A percentile compares a stretch with the other conserved stretches of the same genome.
phyloP scores from a whole-genome alignment of 768 basidiomycete species.

The Clitopilus hobsonii region DNA sequence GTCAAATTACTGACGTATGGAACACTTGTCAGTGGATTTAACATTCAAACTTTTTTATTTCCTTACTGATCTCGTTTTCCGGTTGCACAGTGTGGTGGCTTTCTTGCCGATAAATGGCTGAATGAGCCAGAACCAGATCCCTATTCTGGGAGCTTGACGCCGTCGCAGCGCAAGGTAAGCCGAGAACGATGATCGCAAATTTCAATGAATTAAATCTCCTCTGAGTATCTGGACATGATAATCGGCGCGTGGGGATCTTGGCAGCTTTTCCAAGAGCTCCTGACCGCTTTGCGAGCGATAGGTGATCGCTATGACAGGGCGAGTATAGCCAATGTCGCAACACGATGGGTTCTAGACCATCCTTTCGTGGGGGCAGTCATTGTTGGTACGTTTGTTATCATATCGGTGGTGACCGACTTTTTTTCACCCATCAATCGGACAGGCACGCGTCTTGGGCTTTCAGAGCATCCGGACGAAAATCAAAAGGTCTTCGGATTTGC shows the following conservation, averaged over 20 bases:
- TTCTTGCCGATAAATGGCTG: constrained; percentile 76
- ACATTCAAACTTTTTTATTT: background rate
- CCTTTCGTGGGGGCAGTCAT: constrained; percentile 73
- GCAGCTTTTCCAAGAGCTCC: constrained; percentile 66
- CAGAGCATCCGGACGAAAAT: constrained; percentile 73
- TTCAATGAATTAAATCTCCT: constrained; percentile 3
- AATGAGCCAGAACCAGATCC: constrained; percentile 62
- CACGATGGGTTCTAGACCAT: constrained; percentile 81
- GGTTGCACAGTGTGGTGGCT: constrained; percentile 69
- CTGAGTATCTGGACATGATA: constrained; percentile 83
- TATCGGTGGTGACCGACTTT: background rate
- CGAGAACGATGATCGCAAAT: constrained; percentile 5
- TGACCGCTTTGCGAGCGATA: constrained; percentile 54
- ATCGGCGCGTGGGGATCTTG: constrained; percentile 75
- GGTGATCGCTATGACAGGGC: constrained; percentile 61
- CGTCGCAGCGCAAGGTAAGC: constrained; percentile 76
- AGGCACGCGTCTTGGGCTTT: constrained; percentile 74
- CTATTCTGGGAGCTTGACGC: constrained; percentile 64
- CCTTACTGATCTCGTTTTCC: constrained; percentile 5
- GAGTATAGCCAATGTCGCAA: constrained; percentile 76
- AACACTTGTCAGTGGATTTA: constrained; percentile 51
- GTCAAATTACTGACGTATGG: constrained; percentile 81
- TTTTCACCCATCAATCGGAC: background rate
- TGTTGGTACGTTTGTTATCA: constrained; percentile 42
- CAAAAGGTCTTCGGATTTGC: constrained; percentile 53